Conservation (phyloP, 2,329 filamentous ascomycete genomes). For the Paracoccidioides lutzii region DNA sequence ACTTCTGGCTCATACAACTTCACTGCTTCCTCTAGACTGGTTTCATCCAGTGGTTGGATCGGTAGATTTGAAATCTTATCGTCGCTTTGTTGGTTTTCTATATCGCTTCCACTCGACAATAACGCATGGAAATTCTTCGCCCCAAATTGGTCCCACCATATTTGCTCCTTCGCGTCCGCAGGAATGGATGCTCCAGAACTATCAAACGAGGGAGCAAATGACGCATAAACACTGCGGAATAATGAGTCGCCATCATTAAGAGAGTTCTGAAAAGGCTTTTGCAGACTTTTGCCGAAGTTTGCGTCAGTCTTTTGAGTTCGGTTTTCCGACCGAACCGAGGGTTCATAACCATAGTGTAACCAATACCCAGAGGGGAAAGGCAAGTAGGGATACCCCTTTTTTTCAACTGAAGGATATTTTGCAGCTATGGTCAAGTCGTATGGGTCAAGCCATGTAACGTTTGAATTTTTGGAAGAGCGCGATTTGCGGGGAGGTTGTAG, state of each 20-base stretch:
- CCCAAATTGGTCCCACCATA: slow-evolving; percentile 36
- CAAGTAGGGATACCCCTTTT: slow-evolving; percentile 29
- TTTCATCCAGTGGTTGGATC: slow-evolving; percentile 24
- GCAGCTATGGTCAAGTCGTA: slow-evolving; percentile 27
- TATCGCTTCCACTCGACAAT: slow-evolving; percentile 16
- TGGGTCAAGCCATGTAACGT: slow-evolving; percentile 29
- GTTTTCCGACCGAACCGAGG: neutral
- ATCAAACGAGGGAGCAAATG: slow-evolving; percentile 37
- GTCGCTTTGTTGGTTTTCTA: slow-evolving; percentile 5
- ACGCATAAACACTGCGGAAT: slow-evolving; percentile 35
- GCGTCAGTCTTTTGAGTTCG: neutral
- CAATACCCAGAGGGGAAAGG: slow-evolving; percentile 30
- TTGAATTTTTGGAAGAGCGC: slow-evolving; percentile 21
- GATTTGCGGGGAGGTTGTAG: slow-evolving; percentile 30
- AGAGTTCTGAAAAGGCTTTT: neutral
- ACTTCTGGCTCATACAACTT: slow-evolving; percentile 28
- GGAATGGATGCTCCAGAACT: slow-evolving; percentile 33
- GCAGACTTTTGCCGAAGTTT: neutral
- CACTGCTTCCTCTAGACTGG: slow-evolving; percentile 30
- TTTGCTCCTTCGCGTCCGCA: slow-evolving; percentile 27
- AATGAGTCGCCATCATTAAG: slow-evolving; percentile 21
- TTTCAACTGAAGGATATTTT: slow-evolving; percentile 23
- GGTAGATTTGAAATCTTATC: slow-evolving; percentile 10
- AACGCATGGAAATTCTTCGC: slow-evolving; percentile 26
- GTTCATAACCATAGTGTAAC: slow-evolving; percentile 28